A percentile compares a stretch with the other conserved stretches of the same genome.
These are phyloP conservation scores for Ambrosia hybrid DNA, from an alignment of 140 eudicot species.

Conservation along the genomic window DNA sequence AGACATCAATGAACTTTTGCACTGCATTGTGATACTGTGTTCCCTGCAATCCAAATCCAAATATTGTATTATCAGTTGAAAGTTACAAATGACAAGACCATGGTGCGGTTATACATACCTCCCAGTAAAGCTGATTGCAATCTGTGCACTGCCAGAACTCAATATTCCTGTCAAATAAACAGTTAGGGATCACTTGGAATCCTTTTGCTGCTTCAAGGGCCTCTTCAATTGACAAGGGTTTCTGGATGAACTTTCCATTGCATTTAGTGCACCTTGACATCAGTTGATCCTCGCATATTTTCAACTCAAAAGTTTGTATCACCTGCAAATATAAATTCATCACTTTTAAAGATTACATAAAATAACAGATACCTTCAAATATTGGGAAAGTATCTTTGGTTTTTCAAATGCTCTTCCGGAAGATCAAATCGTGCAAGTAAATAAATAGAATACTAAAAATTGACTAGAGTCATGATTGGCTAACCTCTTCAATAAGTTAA, in stretches of 20 bases:
- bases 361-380: conserved; percentile 48
- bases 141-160: conserved; percentile 98
- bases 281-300: conserved; percentile 77
- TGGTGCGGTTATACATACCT: conserved; percentile 41
- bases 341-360: too few relatives aligned
- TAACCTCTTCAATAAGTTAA: not conserved
- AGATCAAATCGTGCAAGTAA: not conserved
- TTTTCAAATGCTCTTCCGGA: not conserved
- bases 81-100: not conserved
- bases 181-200: conserved; percentile 88
- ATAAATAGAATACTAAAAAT: conserved; percentile 2
- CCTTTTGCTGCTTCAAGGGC: conserved; percentile 96
- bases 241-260: conserved; percentile 92
- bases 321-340: conserved; percentile 59
- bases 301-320: conserved; percentile 65
- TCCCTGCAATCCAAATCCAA: conserved; percentile 52
- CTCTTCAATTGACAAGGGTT: conserved; percentile 86
- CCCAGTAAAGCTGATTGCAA: conserved; percentile 98
- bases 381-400: not conserved
- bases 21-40: conserved; percentile 95
- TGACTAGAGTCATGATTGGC: not conserved
- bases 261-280: conserved; percentile 99
- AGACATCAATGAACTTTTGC: conserved; percentile 83
- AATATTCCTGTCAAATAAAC: conserved; percentile 75
- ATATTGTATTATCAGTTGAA: not conserved